Evolutionary conservation across 2,329 filamentous ascomycete genomes (phyloP).

Genomic region (Cladosporium austrohemisphaericum): DNA sequence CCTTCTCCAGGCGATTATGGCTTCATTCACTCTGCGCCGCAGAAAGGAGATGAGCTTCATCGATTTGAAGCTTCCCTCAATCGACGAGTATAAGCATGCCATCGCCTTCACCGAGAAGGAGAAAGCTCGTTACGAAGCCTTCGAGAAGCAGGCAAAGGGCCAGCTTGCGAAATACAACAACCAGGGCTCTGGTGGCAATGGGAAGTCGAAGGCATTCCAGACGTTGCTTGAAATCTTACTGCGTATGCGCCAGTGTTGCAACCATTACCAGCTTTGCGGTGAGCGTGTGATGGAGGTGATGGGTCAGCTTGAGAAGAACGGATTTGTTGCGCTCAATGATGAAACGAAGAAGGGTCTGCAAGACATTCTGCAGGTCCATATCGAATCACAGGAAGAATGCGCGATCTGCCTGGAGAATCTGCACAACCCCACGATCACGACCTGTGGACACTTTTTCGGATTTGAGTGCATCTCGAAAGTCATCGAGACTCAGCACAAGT

Average conservation of each 20-base stretch:
- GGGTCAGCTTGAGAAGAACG: constrained; percentile 62
- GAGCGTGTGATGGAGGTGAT: constrained; percentile 71
- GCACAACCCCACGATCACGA: constrained; percentile 72
- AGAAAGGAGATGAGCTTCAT: constrained; percentile 88
- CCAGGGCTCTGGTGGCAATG: constrained; percentile 27
- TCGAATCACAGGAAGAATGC: constrained; percentile 80
- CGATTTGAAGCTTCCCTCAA: constrained; percentile 71
- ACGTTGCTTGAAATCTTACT: constrained; percentile 77
- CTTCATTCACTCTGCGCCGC: constrained; percentile 73
- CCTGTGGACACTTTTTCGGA: constrained; percentile 80
- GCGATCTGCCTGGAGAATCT: constrained; percentile 74
- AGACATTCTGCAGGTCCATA: constrained; percentile 68
- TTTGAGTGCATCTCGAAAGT: constrained; percentile 68
- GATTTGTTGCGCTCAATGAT: constrained; percentile 64
- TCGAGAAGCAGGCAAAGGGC: constrained; percentile 72
- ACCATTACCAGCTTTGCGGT: constrained; percentile 81
- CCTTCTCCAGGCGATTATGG: constrained; percentile 72
- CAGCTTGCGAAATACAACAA: constrained; percentile 60
- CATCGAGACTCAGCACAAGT: constrained; percentile 72
- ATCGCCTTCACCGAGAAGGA: constrained; percentile 72
- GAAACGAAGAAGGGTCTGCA: constrained; percentile 72
- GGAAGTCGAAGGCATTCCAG: constrained; percentile 57
- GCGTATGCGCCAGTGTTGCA: constrained; percentile 79
- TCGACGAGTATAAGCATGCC: constrained; percentile 73
- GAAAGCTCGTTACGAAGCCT: constrained; percentile 69